A percentile compares a stretch with the other conserved stretches of the same genome.
phyloP scores from a whole-genome alignment of 225 moss, liverwort and hornwort genomes.

The Thuidium tamariscinum region DNA sequence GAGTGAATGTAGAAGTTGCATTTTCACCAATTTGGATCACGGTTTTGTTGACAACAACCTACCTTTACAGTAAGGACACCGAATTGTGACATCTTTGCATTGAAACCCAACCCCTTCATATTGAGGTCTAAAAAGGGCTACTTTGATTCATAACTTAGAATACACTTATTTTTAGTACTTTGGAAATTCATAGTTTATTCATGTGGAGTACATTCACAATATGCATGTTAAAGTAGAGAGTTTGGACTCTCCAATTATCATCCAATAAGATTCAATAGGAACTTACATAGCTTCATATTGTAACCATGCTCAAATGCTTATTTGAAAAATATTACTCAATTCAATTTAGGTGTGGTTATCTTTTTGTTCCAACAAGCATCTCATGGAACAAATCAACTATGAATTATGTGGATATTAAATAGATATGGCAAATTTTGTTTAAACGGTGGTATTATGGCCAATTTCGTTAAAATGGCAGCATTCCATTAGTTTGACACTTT shows the following conservation, averaged over 20 bases:
- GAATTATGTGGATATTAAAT: neutral
- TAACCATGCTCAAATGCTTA: neutral
- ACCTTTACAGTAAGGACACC: neutral
- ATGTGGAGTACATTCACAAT: fast-evolving
- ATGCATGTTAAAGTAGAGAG: too few relatives aligned
- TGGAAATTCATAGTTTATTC: neutral
- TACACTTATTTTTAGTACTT: neutral
- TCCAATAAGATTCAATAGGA: neutral
- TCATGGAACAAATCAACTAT: too few relatives aligned
- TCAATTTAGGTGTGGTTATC: neutral
- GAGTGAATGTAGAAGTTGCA: neutral
- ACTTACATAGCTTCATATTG: neutral
- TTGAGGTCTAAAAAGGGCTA: neutral
- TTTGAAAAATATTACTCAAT: neutral
- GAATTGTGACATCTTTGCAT: too few relatives aligned
- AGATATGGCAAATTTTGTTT: too few relatives aligned
- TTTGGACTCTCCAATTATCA: neutral
- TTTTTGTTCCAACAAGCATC: neutral
- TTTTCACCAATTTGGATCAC: neutral
- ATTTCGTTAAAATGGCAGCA: too few relatives aligned
- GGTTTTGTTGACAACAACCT: neutral
- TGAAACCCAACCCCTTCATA: too few relatives aligned
- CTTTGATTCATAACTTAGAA: neutral
- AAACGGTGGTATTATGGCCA: too few relatives aligned
- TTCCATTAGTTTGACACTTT: too few relatives aligned